Conservation (phyloP, 768 basidiomycete species). For the Boletales sp. region DNA sequence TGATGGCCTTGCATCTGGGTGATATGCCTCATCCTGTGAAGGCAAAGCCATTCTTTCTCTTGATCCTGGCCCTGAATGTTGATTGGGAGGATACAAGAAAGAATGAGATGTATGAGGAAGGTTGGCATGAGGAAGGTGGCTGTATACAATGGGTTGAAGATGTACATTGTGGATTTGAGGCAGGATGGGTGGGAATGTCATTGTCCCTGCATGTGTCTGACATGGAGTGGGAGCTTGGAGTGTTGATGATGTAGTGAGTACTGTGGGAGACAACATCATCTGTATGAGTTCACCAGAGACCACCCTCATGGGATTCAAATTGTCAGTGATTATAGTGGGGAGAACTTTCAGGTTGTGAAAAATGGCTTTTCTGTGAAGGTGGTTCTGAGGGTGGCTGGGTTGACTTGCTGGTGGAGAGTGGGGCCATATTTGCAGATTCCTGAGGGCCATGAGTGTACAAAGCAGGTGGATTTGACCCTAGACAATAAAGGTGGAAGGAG, state of each 20-base stretch:
- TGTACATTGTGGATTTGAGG: conserved; percentile 36
- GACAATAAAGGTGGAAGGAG: conserved; percentile 33
- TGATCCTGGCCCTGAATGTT: conserved; percentile 25
- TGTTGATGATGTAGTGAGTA: conserved; percentile 14
- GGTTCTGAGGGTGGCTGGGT: conserved; percentile 11
- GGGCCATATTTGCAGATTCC: conserved; percentile 13
- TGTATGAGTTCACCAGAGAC: conserved; percentile 13
- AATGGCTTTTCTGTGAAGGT: conserved; percentile 17
- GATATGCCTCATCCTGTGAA: conserved; percentile 31
- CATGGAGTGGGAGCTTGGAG: conserved; percentile 17
- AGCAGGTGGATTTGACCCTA: conserved; percentile 40
- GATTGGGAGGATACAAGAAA: conserved; percentile 14
- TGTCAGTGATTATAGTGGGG: conserved; percentile 10
- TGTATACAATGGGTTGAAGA: conserved; percentile 29
- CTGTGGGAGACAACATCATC: conserved; percentile 13
- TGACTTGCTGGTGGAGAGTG: conserved; percentile 13
- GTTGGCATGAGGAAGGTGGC: conserved; percentile 27
- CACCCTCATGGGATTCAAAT: conserved; percentile 12
- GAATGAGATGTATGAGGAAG: conserved; percentile 20
- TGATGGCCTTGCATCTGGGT: conserved; percentile 15
- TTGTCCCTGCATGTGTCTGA: conserved; percentile 15
- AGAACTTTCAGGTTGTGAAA: conserved; percentile 18
- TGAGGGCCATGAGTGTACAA: conserved; percentile 30
- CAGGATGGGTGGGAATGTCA: conserved; percentile 17
- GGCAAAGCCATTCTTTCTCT: conserved; percentile 37